A percentile compares a stretch with the other conserved stretches of the same genome.
Conservation (phyloP, 768 basidiomycete species). For the Lepiota venenata region DNA sequence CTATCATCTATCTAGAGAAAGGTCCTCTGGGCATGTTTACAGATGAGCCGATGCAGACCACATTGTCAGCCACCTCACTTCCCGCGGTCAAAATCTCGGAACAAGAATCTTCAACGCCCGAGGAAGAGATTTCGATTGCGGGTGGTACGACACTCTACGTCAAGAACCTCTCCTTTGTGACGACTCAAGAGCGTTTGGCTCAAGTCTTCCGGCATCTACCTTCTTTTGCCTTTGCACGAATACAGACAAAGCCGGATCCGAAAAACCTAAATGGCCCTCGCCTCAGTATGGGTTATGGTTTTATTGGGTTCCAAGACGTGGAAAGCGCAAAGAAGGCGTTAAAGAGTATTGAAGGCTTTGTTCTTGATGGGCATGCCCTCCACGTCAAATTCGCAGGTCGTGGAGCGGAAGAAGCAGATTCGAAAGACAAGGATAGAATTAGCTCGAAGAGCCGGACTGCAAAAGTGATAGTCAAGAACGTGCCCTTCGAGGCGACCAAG, state of each 20-base stretch:
- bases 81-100: conserved; percentile 39
- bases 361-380: conserved; percentile 84
- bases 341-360: conserved; percentile 75
- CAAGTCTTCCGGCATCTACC: conserved; percentile 72
- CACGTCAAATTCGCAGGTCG: conserved; percentile 86
- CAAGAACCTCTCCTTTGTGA: conserved; percentile 95
- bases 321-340: conserved; percentile 74
- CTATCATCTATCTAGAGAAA: conserved; percentile 89
- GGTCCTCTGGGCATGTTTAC: conserved; percentile 84
- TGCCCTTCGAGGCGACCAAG: conserved; percentile 94
- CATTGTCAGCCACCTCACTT: conserved; percentile 7
- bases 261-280: conserved; percentile 56
- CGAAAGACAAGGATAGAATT: conserved; percentile 31
- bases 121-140: conserved; percentile 43
- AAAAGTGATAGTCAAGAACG: conserved; percentile 98
- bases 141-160: conserved; percentile 85
- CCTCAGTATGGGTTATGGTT: conserved; percentile 96
- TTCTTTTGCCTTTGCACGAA: conserved; percentile 80
- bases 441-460: conserved; percentile 63
- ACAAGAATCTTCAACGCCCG: conserved; percentile 31
- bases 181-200: conserved; percentile 69
- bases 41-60: conserved; percentile 25
- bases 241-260: conserved; percentile 90
- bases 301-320: conserved; percentile 80
- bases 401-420: conserved; percentile 59